Percentiles rank a stretch among this genome's conserved stretches.
Conservation (phyloP, 805 yeast genomes). For the Candida orba region DNA sequence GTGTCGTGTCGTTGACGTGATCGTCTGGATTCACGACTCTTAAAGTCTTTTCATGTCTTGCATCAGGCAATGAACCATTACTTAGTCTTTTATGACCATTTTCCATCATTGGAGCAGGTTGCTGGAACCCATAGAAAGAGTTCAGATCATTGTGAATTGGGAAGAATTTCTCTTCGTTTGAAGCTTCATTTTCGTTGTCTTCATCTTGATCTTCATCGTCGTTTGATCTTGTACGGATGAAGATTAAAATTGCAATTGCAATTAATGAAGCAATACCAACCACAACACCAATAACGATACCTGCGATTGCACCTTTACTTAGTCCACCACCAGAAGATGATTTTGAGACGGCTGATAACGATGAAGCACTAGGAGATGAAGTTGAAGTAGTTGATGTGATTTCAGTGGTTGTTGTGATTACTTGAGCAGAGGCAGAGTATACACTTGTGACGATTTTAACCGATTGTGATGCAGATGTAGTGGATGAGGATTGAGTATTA, state of each 20-base stretch:
- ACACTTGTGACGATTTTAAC: conserved; percentile 13
- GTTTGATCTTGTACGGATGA: conserved; percentile 12
- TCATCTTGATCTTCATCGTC: conserved; percentile 15
- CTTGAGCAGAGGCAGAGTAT: conserved; percentile 13
- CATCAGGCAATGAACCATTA: conserved; percentile 50
- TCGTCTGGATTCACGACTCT: conserved; percentile 44
- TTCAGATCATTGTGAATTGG: conserved; percentile 7
- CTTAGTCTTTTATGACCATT: conserved; percentile 43
- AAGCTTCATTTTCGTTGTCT: conserved; percentile 5
- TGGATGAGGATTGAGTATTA: conserved; percentile 11
- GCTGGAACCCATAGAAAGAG: conserved; percentile 5
- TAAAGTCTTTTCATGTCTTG: conserved; percentile 36
- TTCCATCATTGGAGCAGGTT: conserved; percentile 5
- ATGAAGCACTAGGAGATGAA: conserved; percentile 6
- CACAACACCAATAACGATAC: conserved; percentile 50
- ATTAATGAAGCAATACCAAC: conserved; percentile 37
- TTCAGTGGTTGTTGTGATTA: conserved; percentile 10
- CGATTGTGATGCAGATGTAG: conserved; percentile 3
- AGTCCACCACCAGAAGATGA: conserved; percentile 3
- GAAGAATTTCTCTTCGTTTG: conserved; percentile 8
- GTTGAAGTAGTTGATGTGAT: conserved; percentile 7
- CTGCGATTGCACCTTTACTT: conserved; percentile 49
- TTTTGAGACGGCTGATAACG: conserved; percentile 12
- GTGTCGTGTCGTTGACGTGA: conserved; percentile 3
- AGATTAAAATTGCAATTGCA: conserved; percentile 13